phyloP scores from a whole-genome alignment of 805 yeast species.

The Grigorovia jiainica region DNA sequence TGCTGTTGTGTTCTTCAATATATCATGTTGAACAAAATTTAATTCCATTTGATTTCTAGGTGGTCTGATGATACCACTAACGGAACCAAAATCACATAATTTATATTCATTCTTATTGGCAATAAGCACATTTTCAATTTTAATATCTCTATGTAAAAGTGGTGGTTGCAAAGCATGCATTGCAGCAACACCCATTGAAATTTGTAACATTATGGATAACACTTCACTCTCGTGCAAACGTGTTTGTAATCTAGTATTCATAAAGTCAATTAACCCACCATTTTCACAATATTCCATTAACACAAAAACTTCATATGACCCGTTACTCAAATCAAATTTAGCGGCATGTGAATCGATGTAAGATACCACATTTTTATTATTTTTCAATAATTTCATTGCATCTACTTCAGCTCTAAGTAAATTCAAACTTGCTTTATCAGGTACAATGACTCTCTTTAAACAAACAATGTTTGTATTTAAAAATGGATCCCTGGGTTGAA shows the following conservation, averaged over 20 bases:
- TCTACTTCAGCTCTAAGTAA: conserved; percentile 90
- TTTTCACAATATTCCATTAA: conserved; percentile 73
- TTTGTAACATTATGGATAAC: conserved; percentile 55
- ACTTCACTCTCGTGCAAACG: conserved; percentile 62
- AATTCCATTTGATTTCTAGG: conserved; percentile 57
- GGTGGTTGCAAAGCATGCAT: conserved; percentile 70
- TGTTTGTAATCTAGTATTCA: conserved; percentile 62
- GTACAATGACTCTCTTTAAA: conserved; percentile 89
- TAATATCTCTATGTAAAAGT: conserved; percentile 68
- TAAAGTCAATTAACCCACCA: conserved; percentile 68
- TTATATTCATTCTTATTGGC: conserved; percentile 51
- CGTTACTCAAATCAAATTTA: conserved; percentile 41
- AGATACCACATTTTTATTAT: conserved; percentile 71
- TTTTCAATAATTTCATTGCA: conserved; percentile 84
- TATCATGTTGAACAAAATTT: conserved; percentile 51
- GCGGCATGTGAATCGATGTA: conserved; percentile 95
- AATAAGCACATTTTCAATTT: conserved; percentile 70
- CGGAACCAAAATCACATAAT: conserved; percentile 77
- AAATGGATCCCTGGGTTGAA: conserved; percentile 46
- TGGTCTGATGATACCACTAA: conserved; percentile 53
- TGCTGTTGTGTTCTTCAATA: conserved; percentile 73
- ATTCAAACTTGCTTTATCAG: conserved; percentile 76
- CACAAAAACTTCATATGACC: conserved; percentile 65
- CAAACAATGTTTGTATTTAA: conserved; percentile 57
- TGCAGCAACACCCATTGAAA: conserved; percentile 64